phyloP scores from a whole-genome alignment of 345 rosid species.

The Ceriops tagal region DNA sequence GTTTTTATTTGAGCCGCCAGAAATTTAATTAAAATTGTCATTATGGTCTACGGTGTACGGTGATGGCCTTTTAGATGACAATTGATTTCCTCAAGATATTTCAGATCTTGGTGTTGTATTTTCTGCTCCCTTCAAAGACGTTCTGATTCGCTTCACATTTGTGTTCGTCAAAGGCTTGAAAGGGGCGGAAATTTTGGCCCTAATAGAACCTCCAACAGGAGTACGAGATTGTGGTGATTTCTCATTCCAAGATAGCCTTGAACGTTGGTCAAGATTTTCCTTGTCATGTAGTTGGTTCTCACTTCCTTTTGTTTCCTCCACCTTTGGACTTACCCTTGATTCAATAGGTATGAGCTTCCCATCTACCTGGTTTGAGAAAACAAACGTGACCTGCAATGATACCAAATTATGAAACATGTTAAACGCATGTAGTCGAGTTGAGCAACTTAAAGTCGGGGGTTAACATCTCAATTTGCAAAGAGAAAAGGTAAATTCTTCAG shows the following conservation, averaged over 20 bases:
- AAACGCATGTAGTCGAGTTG: not conserved
- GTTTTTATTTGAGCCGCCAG: not conserved
- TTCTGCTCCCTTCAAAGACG: conserved; percentile 24
- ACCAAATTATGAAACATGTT: not conserved
- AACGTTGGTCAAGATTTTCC: conserved; percentile 24
- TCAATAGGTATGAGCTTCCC: conserved; percentile 88
- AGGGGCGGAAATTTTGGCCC: conserved; percentile 26
- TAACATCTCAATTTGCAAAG: too few relatives aligned
- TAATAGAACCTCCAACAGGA: conserved; percentile 15
- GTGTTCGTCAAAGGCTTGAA: conserved; percentile 26
- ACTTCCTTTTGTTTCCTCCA: conserved; percentile 24
- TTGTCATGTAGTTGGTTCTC: conserved; percentile 19
- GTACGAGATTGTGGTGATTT: conserved; percentile 34
- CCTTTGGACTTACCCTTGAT: conserved; percentile 40
- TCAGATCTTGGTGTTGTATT: conserved; percentile 15
- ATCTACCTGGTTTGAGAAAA: conserved; percentile 88
- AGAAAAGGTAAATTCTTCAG: too few relatives aligned
- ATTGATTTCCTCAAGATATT: conserved; percentile 23
- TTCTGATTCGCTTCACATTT: conserved; percentile 30
- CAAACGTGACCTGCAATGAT: conserved; percentile 66
- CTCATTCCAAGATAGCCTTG: conserved; percentile 35
- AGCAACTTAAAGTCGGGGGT: not conserved
- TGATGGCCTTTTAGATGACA: conserved; percentile 42
- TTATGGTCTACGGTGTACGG: conserved; percentile 29
- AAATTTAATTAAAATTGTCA: conserved; percentile 49